phyloP scores from a whole-genome alignment of 805 yeast genomes.

The Helenozyma baotianmanensis region DNA sequence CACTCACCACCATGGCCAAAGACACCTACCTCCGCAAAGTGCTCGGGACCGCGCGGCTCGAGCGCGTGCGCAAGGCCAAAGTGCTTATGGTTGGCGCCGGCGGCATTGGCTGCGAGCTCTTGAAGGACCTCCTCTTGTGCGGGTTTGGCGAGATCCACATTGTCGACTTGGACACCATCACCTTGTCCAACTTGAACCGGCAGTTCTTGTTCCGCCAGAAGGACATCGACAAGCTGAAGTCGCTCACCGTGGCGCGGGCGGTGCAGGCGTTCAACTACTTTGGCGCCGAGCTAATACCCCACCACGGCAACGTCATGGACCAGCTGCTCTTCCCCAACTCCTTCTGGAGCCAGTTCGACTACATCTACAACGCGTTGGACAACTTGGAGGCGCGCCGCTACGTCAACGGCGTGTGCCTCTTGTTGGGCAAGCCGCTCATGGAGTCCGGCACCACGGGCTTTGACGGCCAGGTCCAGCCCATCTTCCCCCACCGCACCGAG shows the following conservation, averaged over 20 bases:
- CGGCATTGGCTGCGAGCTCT: slow-evolving; percentile 90
- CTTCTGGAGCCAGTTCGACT: slow-evolving; percentile 71
- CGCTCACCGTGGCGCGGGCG: slow-evolving; percentile 78
- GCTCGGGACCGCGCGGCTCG: slow-evolving; percentile 36
- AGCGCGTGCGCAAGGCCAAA: slow-evolving; percentile 36
- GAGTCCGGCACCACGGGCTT: slow-evolving; percentile 96
- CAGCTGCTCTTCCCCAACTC: slow-evolving; percentile 59
- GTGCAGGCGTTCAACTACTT: slow-evolving; percentile 66
- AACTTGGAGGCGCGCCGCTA: slow-evolving; percentile 88
- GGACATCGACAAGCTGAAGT: slow-evolving; percentile 86
- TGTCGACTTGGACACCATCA: slow-evolving; percentile 95
- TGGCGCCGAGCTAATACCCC: slow-evolving; percentile 61
- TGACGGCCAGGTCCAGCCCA: slow-evolving; percentile 92
- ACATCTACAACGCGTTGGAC: slow-evolving; percentile 89
- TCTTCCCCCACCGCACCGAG: slow-evolving; percentile 74
- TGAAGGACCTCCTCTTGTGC: slow-evolving; percentile 72
- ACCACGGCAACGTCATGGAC: slow-evolving; percentile 87
- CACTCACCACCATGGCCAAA: no score
- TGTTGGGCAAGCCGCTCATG: slow-evolving; percentile 69
- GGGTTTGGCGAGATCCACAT: slow-evolving; percentile 86
- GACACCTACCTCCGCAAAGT: slow-evolving; percentile 41
- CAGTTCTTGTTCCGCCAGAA: slow-evolving; percentile 87
- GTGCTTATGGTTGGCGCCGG: slow-evolving; percentile 92
- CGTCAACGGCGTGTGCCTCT: slow-evolving; percentile 79
- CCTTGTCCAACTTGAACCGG: slow-evolving; percentile 84